Base-by-base conservation (phyloP, 2,329 filamentous ascomycete species). In the Ceratocystis destructans region DNA sequence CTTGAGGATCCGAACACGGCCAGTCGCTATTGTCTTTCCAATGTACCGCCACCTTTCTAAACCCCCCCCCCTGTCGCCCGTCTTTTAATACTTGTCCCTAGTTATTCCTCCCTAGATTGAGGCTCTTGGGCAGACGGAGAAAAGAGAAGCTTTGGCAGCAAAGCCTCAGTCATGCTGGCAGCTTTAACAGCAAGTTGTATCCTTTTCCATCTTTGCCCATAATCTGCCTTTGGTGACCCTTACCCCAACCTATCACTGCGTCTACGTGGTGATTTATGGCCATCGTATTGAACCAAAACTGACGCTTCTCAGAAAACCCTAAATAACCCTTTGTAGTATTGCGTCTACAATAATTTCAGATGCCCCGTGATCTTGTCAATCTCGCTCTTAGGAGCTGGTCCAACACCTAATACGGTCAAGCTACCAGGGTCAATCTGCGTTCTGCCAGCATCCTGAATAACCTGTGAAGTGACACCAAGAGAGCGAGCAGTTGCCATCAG, bases 341-440 rank as follows among this genome's bases (percentile, higher is more conserved):
- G 41, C 65, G 12, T 62, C 79, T 79, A 96, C 72, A 96, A 76
- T 73, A 96, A 76, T 81, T 94, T 96, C 76, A 96, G 77, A 68
- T 86, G 80, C 1, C 90, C 90, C 4, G 92, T 96, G 69, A 99
- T 85, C 75, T 87, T 79, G 74, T 99, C 90, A 62, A 99, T 86
- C 66, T 92, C 79, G 72, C 89, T 92, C 80, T 88, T 92, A 0
- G 93, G 93, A 31, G 87, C 93, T 1, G 86, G 86, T 0, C 86
- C 86, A 64, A 93, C 85, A 0, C 94, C 94, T 64, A 99, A 79
- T 53, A 99, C 94, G 0, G 94, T 99, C 75, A 90, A 83, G 75
- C 91, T 96, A 20, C 94, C 93, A 55, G 88, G 86, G 64, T 91
- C 92, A 75, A 99, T 97, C 82, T 99, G 94, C 59, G 94, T 99